phyloP scores from a whole-genome alignment of 768 basidiomycete genomes.

The Boletus sp. region DNA sequence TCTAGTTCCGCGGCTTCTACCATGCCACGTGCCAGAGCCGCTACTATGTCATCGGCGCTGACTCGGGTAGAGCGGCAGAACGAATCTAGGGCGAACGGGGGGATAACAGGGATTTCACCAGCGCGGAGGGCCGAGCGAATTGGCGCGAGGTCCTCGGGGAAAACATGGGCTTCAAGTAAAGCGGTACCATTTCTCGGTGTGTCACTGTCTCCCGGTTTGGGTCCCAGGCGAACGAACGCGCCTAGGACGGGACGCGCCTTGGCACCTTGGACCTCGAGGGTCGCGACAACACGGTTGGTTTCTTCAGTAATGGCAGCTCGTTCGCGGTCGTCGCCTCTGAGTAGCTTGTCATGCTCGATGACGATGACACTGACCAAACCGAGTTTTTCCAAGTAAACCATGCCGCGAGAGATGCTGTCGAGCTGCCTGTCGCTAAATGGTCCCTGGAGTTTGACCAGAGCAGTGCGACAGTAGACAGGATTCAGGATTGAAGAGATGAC shows the following conservation, averaged over 20 bases:
- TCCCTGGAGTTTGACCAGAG: constrained; percentile 94
- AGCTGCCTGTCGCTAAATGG: constrained; percentile 93
- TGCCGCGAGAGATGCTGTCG: constrained; percentile 88
- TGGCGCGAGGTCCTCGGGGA: constrained; percentile 74
- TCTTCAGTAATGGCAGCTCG: constrained; percentile 69
- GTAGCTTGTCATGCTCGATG: constrained; percentile 81
- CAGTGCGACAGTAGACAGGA: constrained; percentile 81
- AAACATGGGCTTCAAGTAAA: constrained; percentile 75
- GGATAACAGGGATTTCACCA: constrained; percentile 94
- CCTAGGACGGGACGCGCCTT: constrained; percentile 86
- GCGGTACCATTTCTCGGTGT: constrained; percentile 31
- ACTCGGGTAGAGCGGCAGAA: constrained; percentile 84
- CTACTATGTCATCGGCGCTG: constrained; percentile 84
- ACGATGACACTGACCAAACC: constrained; percentile 96
- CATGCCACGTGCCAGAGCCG: constrained; percentile 87
- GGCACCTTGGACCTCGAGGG: constrained; percentile 83
- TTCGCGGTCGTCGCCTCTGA: constrained; percentile 67
- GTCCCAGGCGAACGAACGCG: constrained; percentile 80
- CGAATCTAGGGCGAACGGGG: constrained; percentile 91
- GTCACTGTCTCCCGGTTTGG: constrained; percentile 54
- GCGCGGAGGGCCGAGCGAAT: constrained; percentile 87
- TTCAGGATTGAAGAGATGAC: constrained; percentile 77
- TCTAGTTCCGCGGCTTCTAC: constrained; percentile 51
- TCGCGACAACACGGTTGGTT: constrained; percentile 78
- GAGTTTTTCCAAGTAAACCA: constrained; percentile 94